phyloP scores from a whole-genome alignment of 306 rosid species.

The Cucurbita maxima region DNA sequence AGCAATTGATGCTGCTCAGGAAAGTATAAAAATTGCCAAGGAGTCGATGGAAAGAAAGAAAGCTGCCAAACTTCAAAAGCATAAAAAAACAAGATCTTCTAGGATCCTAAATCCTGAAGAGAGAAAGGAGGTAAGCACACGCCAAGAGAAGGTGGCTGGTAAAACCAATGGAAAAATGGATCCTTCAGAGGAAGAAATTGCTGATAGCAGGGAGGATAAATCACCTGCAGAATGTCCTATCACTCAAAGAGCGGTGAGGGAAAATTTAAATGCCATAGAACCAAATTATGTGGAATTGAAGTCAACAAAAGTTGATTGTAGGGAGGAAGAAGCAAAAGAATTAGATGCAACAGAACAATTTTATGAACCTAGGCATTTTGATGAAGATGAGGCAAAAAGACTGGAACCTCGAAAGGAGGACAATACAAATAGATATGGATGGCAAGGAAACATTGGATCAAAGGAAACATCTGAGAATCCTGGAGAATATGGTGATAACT shows the following conservation, averaged over 20 bases:
- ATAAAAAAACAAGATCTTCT: slow-evolving; percentile 25
- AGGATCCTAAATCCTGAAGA: slow-evolving; percentile 22
- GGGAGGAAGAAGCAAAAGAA: slow-evolving; percentile 22
- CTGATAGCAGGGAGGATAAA: slow-evolving; percentile 21
- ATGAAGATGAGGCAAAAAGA: slow-evolving; percentile 12
- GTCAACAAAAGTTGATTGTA: slow-evolving; percentile 20
- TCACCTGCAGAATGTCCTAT: slow-evolving; percentile 16
- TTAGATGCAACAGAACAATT: slow-evolving; percentile 27
- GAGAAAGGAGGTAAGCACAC: slow-evolving; percentile 19
- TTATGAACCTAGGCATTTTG: slow-evolving; percentile 14
- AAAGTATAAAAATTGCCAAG: slow-evolving; percentile 52
- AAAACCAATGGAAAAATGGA: slow-evolving; percentile 23
- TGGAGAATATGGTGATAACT: slow-evolving; percentile 21
- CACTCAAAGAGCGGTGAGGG: background rate
- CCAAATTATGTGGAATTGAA: slow-evolving; percentile 13
- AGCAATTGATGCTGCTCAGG: slow-evolving; percentile 93
- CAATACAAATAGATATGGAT: background rate
- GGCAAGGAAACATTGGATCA: slow-evolving; percentile 8
- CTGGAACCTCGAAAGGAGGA: slow-evolving; percentile 21
- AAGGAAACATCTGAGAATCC: slow-evolving; percentile 17
- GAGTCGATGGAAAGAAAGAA: slow-evolving; percentile 68
- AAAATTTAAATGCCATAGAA: slow-evolving; percentile 11
- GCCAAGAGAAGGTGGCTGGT: slow-evolving; percentile 22
- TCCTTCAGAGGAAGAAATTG: slow-evolving; percentile 17
- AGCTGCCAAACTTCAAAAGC: slow-evolving; percentile 37